These are phyloP conservation scores for Pichia sp. DNA, from an alignment of 1,139 yeast species.

Conservation along the genomic window DNA sequence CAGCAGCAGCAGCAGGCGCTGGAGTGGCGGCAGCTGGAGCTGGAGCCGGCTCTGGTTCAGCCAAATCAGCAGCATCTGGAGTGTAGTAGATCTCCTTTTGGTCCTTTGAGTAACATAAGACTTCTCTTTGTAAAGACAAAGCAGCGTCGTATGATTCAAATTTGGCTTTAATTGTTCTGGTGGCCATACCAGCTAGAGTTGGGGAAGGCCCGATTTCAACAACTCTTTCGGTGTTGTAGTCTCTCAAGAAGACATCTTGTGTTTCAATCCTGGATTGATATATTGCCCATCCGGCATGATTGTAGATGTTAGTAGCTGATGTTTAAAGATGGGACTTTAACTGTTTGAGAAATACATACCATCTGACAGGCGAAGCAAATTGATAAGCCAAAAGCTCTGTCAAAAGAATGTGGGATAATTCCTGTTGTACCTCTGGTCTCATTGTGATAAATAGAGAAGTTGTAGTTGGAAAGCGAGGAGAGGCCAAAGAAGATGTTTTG, in stretches of 20 bases:
- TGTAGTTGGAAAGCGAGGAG: neutral
- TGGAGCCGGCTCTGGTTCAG: conserved; percentile 38
- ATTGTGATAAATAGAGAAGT: conserved; percentile 34
- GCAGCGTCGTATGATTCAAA: conserved; percentile 98
- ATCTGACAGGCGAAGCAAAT: conserved; percentile 98
- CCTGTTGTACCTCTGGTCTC: conserved; percentile 98
- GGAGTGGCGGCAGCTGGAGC: conserved; percentile 41
- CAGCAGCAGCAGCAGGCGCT: conserved; percentile 41
- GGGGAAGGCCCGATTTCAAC: conserved; percentile 99
- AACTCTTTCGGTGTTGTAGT: conserved; percentile 91
- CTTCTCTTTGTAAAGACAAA: conserved; percentile 91
- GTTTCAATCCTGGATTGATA: conserved; percentile 64
- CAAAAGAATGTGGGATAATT: conserved; percentile 87
- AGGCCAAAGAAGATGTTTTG: neutral
- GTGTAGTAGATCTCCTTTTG: conserved; percentile 95
- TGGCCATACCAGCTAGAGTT: conserved; percentile 97
- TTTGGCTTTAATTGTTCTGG: conserved; percentile 91
- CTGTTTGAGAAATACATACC: conserved; percentile 41
- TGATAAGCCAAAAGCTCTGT: conserved; percentile 97
- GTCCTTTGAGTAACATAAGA: conserved; percentile 91
- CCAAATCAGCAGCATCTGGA: conserved; percentile 69
- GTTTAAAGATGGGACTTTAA: neutral
- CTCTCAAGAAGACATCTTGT: conserved; percentile 93
- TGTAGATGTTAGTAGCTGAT: conserved; percentile 13
- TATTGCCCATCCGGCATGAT: neutral